phyloP scores from a whole-genome alignment of 192 early-diverging fungal species.

The Backusella luteola region DNA sequence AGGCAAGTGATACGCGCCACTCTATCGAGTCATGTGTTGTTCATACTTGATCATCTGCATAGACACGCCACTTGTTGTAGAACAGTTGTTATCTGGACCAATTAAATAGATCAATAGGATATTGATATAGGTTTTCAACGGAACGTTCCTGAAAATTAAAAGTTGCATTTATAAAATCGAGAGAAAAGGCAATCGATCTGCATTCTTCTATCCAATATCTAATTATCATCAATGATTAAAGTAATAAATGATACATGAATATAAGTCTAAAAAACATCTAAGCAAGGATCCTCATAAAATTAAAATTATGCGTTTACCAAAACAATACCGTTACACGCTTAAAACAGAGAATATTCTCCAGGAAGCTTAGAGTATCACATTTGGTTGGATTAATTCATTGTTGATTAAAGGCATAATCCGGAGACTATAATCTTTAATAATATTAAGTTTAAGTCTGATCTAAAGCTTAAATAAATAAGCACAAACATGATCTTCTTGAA shows the following conservation, averaged over 20 bases:
- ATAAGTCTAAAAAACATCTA: neutral
- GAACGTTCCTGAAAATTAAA: neutral
- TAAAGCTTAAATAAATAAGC: neutral
- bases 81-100: neutral
- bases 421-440: neutral
- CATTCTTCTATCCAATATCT: neutral
- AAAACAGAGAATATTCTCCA: neutral
- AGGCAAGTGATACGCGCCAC: neutral
- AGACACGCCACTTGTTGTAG: conserved; percentile 3
- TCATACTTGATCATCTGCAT: neutral
- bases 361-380: neutral
- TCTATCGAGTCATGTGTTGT: neutral
- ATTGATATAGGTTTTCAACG: neutral
- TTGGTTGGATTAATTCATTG: neutral
- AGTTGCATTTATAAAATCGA: neutral
- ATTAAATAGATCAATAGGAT: neutral
- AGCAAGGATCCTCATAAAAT: neutral
- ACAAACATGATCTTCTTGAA: neutral
- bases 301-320: neutral
- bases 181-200: neutral
- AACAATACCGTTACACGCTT: neutral
- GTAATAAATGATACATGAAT: neutral
- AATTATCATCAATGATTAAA: neutral
- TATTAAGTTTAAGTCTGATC: neutral
- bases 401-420: neutral